Percentiles rank a stretch among this genome's conserved stretches.
phyloP scores from a whole-genome alignment of 2,329 filamentous ascomycete species.

The Mycocentrospora acerina region DNA sequence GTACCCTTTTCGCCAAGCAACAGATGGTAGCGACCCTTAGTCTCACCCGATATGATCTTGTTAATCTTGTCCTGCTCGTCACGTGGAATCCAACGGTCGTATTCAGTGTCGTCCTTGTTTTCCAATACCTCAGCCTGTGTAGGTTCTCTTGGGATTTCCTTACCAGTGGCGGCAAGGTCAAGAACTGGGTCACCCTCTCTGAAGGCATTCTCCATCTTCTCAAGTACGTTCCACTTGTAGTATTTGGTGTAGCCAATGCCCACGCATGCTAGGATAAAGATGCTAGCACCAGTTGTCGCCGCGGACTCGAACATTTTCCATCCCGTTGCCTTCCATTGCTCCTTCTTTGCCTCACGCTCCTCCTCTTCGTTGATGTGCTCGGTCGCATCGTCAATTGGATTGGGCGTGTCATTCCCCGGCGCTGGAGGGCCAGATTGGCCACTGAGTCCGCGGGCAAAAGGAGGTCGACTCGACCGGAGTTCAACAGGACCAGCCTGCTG shows the following conservation, averaged over 20 bases:
- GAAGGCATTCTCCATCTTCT: constrained; percentile 92
- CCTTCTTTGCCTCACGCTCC: constrained; percentile 14
- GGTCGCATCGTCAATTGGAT: constrained; percentile 41
- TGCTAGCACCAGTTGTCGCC: constrained; percentile 53
- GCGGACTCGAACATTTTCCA: constrained; percentile 57
- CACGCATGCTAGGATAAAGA: constrained; percentile 50
- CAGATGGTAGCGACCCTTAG: constrained; percentile 83
- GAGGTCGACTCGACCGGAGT: constrained; percentile 9
- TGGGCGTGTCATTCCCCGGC: constrained; percentile 41
- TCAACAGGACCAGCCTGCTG: constrained; percentile 28
- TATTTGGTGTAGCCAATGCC: constrained; percentile 52
- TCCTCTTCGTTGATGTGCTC: constrained; percentile 24
- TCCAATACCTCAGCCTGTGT: constrained; percentile 17
- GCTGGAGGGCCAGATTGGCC: constrained; percentile 39
- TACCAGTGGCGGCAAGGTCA: constrained; percentile 57
- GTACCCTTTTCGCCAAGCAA: constrained; percentile 94
- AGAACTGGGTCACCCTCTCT: constrained; percentile 87
- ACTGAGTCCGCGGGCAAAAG: constrained; percentile 27
- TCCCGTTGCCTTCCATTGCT: constrained; percentile 42
- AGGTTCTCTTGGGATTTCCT: constrained; percentile 35
- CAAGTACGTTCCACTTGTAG: constrained; percentile 88
- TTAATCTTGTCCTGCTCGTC: constrained; percentile 82
- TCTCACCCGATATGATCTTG: constrained; percentile 72
- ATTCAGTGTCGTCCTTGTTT: constrained; percentile 50
- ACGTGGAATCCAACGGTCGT: constrained; percentile 77